These are phyloP conservation scores for Arctium minus DNA, from an alignment of 129 eudicot species.

Conservation along the genomic window DNA sequence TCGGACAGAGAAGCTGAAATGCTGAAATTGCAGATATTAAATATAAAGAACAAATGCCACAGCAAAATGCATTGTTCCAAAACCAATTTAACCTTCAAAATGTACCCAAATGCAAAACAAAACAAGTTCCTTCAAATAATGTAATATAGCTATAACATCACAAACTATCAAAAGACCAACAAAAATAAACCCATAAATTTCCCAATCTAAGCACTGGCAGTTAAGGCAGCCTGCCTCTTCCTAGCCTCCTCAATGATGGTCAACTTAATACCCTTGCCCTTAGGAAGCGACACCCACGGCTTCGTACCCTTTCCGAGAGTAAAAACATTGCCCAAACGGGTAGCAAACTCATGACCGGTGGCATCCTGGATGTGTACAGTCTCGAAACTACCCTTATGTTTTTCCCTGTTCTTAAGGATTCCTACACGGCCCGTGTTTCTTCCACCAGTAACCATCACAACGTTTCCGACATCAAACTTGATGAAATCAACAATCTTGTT, in stretches of 20 bases:
- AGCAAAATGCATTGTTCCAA: neutral
- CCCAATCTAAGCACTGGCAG: constrained; percentile 24
- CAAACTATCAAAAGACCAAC: neutral
- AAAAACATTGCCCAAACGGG: constrained; percentile 36
- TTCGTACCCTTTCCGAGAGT: constrained; percentile 50
- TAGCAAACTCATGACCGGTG: constrained; percentile 32
- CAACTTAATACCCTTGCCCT: constrained; percentile 64
- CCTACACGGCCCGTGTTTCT: constrained; percentile 63
- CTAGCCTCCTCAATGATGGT: constrained; percentile 62
- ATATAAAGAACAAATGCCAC: neutral
- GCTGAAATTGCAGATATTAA: neutral
- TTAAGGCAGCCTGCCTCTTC: constrained; percentile 42
- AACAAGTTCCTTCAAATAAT: neutral
- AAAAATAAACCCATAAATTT: neutral
- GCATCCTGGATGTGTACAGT: constrained; percentile 34
- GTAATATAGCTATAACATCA: neutral
- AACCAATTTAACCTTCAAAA: neutral
- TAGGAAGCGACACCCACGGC: constrained; percentile 66
- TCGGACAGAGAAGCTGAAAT: too few relatives aligned
- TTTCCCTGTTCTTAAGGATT: constrained; percentile 57
- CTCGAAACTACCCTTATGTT: constrained; percentile 41
- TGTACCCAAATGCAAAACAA: neutral
- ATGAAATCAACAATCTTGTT: constrained; percentile 58
- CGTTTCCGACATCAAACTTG: constrained; percentile 68
- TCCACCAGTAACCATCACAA: constrained; percentile 70